Conservation (phyloP, 2,329 filamentous ascomycete genomes). For the Hortaea werneckii region DNA sequence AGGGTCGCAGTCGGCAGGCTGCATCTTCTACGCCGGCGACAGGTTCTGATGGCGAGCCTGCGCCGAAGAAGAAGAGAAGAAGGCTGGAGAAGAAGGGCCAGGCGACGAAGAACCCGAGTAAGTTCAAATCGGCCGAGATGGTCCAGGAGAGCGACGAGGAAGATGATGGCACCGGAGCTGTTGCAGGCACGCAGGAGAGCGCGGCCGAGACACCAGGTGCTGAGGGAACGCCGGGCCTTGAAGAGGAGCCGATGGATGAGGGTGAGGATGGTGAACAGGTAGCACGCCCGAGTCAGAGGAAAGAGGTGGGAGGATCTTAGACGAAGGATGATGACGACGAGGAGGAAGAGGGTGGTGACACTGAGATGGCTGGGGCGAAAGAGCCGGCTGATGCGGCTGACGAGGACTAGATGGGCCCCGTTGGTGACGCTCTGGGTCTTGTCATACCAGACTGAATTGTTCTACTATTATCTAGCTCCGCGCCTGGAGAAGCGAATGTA, state of each 20-base stretch:
- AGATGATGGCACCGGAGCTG: conserved; percentile 16
- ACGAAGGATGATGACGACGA: conserved; percentile 28
- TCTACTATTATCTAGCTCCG: too few relatives aligned
- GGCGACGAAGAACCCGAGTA: conserved; percentile 34
- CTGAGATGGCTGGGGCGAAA: neutral
- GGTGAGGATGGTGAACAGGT: conserved; percentile 21
- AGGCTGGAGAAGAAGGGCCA: conserved; percentile 46
- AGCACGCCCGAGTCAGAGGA: conserved; percentile 12
- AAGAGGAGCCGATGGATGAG: conserved; percentile 14
- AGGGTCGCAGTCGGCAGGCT: conserved; percentile 18
- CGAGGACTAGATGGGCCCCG: too few relatives aligned
- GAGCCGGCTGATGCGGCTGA: too few relatives aligned
- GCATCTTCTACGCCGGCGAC: conserved; percentile 20
- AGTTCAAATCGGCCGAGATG: conserved; percentile 80
- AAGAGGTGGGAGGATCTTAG: conserved; percentile 23
- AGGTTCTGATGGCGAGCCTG: conserved; percentile 40
- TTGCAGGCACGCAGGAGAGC: conserved; percentile 6
- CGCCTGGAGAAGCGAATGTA: too few relatives aligned
- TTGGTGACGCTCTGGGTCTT: too few relatives aligned
- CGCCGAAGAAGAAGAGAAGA: conserved; percentile 48
- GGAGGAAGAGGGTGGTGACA: conserved; percentile 6
- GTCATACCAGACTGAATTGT: too few relatives aligned
- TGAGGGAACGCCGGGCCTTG: conserved; percentile 14
- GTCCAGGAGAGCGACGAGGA: conserved; percentile 57
- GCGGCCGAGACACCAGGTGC: conserved; percentile 11